These are phyloP conservation scores for Bodo saltans DNA, from an alignment of 78 protist genomes.

Conservation along the genomic window DNA sequence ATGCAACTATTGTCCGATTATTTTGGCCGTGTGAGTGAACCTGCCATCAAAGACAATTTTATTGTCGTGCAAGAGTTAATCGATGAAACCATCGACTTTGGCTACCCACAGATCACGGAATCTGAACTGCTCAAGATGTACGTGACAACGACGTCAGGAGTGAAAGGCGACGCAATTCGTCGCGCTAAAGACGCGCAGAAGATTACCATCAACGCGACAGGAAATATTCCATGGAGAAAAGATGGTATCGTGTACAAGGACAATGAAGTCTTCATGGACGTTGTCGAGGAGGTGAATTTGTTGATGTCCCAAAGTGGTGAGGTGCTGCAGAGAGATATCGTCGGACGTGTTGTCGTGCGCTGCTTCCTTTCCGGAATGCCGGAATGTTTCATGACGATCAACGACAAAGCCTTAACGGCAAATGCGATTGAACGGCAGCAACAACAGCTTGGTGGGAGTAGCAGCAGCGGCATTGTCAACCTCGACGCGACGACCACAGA, in stretches of 20 bases:
- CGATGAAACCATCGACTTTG: conserved; percentile 89
- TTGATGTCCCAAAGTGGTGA: conserved; percentile 45
- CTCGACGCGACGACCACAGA: neutral
- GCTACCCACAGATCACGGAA: conserved; percentile 83
- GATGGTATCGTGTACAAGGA: conserved; percentile 77
- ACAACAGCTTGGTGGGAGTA: neutral
- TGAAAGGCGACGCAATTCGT: neutral
- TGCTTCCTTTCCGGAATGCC: conserved; percentile 95
- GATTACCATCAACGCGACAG: conserved; percentile 62
- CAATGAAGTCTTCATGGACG: conserved; percentile 90
- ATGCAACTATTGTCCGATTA: conserved; percentile 66
- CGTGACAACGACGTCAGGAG: conserved; percentile 52
- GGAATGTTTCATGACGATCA: conserved; percentile 95
- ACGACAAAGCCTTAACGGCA: conserved; percentile 89
- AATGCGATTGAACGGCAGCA: conserved; percentile 15
- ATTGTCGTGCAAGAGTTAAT: conserved; percentile 82
- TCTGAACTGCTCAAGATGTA: conserved; percentile 72
- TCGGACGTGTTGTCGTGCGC: conserved; percentile 81
- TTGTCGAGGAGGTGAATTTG: conserved; percentile 65
- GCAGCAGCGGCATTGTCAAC: neutral
- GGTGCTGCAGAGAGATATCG: conserved; percentile 80
- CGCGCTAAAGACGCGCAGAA: neutral
- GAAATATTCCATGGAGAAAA: conserved; percentile 80
- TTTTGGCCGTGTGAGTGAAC: conserved; percentile 73
- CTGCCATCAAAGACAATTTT: conserved; percentile 71